A percentile compares a stretch with the other conserved stretches of the same genome.
Conservation (phyloP, 139 green algal genomes). For the Pseudopediastrum boryanum region DNA sequence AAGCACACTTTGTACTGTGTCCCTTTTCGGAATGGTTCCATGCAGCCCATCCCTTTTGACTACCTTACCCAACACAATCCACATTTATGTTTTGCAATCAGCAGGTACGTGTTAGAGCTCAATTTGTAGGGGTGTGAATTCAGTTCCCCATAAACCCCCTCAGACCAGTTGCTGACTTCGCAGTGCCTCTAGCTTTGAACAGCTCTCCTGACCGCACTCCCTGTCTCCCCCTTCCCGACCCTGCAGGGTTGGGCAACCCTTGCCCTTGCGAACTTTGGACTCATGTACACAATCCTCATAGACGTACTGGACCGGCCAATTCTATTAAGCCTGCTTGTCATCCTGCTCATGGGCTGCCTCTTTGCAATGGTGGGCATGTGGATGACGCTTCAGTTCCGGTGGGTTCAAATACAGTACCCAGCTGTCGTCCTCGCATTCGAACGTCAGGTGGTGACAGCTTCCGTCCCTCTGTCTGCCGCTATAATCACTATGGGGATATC, state of each 20-base stretch:
- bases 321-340: constrained; percentile 39
- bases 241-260: constrained; percentile 78
- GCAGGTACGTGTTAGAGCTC: no score
- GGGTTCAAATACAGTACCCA: constrained; percentile 85
- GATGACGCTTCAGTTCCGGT: constrained; percentile 93
- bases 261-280: constrained; percentile 56
- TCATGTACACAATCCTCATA: constrained; percentile 50
- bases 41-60: no score
- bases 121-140: no score
- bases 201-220: not conserved
- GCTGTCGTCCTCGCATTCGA: constrained; percentile 86
- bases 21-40: no score
- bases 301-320: constrained; percentile 26
- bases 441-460: constrained; percentile 74
- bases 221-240: not conserved
- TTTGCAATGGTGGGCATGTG: constrained; percentile 63
- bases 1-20: no score
- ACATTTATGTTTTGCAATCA: no score
- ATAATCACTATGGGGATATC: constrained; percentile 64
- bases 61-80: no score
- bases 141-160: no score
- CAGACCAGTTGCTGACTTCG: no score
- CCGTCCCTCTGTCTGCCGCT: constrained; percentile 66
- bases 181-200: not conserved
- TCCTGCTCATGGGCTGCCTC: constrained; percentile 36